Conservation (phyloP, 1,284 basidiomycete genomes). For the Hortiboletus rubellus region DNA sequence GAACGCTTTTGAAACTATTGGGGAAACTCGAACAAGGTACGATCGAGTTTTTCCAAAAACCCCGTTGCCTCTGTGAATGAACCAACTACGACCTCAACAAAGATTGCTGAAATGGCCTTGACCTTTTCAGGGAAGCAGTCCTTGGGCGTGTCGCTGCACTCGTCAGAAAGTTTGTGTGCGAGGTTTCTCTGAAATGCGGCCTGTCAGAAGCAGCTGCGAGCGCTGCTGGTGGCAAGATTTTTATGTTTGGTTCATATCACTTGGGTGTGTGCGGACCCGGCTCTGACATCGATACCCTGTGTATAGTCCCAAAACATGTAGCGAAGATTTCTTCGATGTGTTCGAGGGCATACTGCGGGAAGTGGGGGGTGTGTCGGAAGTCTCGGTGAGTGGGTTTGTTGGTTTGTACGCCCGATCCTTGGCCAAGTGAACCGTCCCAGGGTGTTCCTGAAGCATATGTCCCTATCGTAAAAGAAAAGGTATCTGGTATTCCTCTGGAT, state of each 20-base stretch:
- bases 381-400: constrained; percentile 66
- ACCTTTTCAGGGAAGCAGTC: constrained; percentile 79
- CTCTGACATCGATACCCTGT: constrained; percentile 98
- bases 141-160: constrained; percentile 88
- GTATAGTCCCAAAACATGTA: constrained; percentile 96
- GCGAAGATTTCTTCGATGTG: constrained; percentile 94
- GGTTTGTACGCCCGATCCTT: not conserved
- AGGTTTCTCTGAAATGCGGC: constrained; percentile 76
- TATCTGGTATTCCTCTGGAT: constrained; percentile 92
- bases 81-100: constrained; percentile 6
- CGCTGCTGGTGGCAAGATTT: constrained; percentile 96
- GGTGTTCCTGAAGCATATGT: constrained; percentile 96
- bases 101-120: constrained; percentile 25
- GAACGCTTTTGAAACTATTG: constrained; percentile 88
- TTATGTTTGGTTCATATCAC: constrained; percentile 96
- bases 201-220: constrained; percentile 85
- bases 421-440: constrained; percentile 42
- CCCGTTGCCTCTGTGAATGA: constrained; percentile 8
- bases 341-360: constrained; percentile 91
- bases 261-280: constrained; percentile 97
- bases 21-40: constrained; percentile 84
- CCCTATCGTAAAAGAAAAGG: constrained; percentile 90
- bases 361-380: constrained; percentile 84
- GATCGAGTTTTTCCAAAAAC: constrained; percentile 18
- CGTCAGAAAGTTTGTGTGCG: constrained; percentile 93